Evolutionary conservation across 129 eudicot species (phyloP).

Genomic region (Escallonia rubra): DNA sequence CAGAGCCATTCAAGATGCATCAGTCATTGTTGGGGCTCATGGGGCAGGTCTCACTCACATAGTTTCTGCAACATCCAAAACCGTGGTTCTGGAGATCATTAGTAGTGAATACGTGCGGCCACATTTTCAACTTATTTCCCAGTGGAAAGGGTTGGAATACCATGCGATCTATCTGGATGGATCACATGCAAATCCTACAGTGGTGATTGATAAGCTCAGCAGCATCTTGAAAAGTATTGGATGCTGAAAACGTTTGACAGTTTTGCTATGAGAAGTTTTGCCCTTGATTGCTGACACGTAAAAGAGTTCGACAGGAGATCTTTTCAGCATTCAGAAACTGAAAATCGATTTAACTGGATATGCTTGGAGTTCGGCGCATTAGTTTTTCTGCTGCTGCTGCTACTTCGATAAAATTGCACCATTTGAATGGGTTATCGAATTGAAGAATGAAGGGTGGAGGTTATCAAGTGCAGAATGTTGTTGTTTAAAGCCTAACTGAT

Average conservation of each 20-base stretch:
- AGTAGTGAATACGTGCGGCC: slow-evolving; percentile 34
- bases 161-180: slow-evolving; percentile 59
- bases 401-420: neutral
- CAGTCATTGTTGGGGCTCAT: too few relatives aligned
- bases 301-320: neutral
- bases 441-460: neutral
- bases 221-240: slow-evolving; percentile 58
- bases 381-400: neutral
- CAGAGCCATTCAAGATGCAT: slow-evolving; percentile 74
- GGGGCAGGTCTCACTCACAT: too few relatives aligned
- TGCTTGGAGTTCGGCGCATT: neutral
- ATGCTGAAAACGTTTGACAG: slow-evolving; percentile 34
- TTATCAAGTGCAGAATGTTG: neutral
- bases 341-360: neutral
- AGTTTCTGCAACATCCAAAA: too few relatives aligned
- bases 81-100: too few relatives aligned
- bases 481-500: too few relatives aligned
- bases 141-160: slow-evolving; percentile 20
- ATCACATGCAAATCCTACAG: slow-evolving; percentile 51
- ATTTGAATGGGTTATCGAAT: neutral
- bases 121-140: slow-evolving; percentile 29
- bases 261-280: neutral
- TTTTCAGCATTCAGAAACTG: neutral
- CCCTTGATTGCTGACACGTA: neutral
- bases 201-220: slow-evolving; percentile 48